Base-by-base conservation (phyloP, 2,329 filamentous ascomycete species). In the Rhynchosporium graminicola region DNA sequence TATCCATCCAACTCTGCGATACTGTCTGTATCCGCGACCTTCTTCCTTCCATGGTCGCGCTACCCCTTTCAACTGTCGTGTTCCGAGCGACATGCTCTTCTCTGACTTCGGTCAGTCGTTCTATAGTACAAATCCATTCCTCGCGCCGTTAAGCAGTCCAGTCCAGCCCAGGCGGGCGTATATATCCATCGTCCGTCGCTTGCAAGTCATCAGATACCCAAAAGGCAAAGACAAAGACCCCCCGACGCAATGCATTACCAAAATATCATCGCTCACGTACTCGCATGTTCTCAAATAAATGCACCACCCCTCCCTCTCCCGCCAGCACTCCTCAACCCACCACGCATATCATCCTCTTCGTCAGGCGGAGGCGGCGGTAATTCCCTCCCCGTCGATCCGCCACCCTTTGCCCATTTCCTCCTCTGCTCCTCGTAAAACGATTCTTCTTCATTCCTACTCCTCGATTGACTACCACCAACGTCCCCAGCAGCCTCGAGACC, bases 361-460 rank as follows among this genome's bases (percentile, higher is more conserved):
- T 46, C 54, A 9, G 43, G 43, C 13, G 56, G 56, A 7, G 56
- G 56, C 4, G 56, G 56, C 15, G 56, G 56, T 28, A 58, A 48
- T 15, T 45, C 43, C 48, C 56, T 58, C 43, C 56, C 56, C 13
- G 45, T 58, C 29, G 29, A 31, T 13, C 48, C 38, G 13, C 12
- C 36, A 28, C 8, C 7, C 40, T 46, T 3, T 7, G 47, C 56
- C 31, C 65, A 68, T 36, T 67, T 67, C 45, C 52, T 31, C 45
- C 62, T 63, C 56, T 68, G 67, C 57, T 47, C 13, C 38, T 60
- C 54, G 54, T 69, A 67, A 45, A 67, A 63, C 38, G 61, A 59
- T 45, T 65, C 62, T n/a, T 63, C 64, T 9, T 47, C 42, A 48
- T 45, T 63, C 48, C 42, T 60, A 31, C 9, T 56, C 38, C 50